phyloP scores from a whole-genome alignment of 129 eudicot genomes.

The Helichrysum umbraculigerum region DNA sequence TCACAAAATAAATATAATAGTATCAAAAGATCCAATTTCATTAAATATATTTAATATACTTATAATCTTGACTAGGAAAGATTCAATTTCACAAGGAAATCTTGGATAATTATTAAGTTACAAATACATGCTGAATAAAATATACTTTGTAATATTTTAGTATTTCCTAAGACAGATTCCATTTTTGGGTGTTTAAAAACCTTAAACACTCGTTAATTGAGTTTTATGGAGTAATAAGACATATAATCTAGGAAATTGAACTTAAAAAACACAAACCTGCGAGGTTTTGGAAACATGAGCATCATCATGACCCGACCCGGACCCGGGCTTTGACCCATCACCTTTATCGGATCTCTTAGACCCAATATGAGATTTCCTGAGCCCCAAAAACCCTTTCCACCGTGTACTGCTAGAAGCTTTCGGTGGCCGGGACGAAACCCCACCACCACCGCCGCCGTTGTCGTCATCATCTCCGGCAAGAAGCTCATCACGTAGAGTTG shows the following conservation, averaged over 20 bases:
- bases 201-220: too few species aligned
- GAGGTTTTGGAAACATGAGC: slow-evolving; percentile 31
- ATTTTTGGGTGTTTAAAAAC: neutral
- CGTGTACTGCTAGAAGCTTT: slow-evolving; percentile 42
- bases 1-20: too few species aligned
- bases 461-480: slow-evolving; percentile 59
- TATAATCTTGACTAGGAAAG: neutral
- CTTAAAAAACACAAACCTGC: slow-evolving; percentile 32
- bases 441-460: neutral
- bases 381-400: slow-evolving; percentile 85
- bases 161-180: slow-evolving; percentile 8
- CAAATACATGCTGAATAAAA: too few species aligned
- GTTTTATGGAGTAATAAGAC: too few species aligned
- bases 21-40: neutral
- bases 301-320: slow-evolving; percentile 30
- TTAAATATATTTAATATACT: neutral
- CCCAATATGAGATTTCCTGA: slow-evolving; percentile 67
- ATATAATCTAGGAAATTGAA: neutral
- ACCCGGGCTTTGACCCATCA: slow-evolving; percentile 28
- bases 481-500: slow-evolving; percentile 80
- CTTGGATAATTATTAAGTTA: too few species aligned
- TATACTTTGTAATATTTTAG: too few species aligned
- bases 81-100: too few species aligned
- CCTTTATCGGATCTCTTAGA: slow-evolving; percentile 58
- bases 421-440: slow-evolving; percentile 55